Evolutionary conservation across 768 basidiomycete species (phyloP), one percentile per base, ranked within the genome.

Genomic region (Kondoa subrosea): DNA sequence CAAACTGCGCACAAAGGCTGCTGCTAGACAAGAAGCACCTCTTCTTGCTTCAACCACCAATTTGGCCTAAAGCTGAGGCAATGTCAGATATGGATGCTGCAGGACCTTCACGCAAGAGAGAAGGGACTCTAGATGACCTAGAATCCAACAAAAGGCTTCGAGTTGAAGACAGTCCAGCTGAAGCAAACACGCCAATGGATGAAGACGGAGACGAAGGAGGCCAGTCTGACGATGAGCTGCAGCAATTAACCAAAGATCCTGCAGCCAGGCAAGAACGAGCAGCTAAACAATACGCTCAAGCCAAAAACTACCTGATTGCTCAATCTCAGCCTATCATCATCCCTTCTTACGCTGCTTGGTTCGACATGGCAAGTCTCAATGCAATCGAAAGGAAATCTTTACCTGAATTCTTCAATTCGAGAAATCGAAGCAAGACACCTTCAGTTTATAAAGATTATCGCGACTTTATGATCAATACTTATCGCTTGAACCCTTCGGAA

Each of bases 401-500:
- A 31, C 95, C 95, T 34, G 95, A 99, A 78, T 99, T 97, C 82
- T 99, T 99, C 83, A 91, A 90, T 76, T 88, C 88, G 58, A 82
- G 90, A 65, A 96, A 97, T 77, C 80, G 92, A 67, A 88, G 86
- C 70, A 99, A 99, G 79, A 95, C 93, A 1, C 93, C 95, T 0
- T 82, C 88, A 25, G 91, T 96, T 70, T 99, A 97, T 81, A 97
- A 97, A 77, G 93, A 99, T 77, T 99, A 99, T 75, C 85, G 95
- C 69, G 93, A 99, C 81, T 99, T 99, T 73, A 99, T 99, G 93
- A 85, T 99, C 77, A 96, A 99, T 79, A 91, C 95, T 1, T 97
- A 96, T 78, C 82, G 95, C 64, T 81, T 99, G 50, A 83, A 95
- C 64, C 95, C 95, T 1, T 83, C 83, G 27, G 95, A 99, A 76